These are phyloP conservation scores for Fusarium ambrosium DNA, from an alignment of 2,329 filamentous ascomycete species.

Conservation along the genomic window DNA sequence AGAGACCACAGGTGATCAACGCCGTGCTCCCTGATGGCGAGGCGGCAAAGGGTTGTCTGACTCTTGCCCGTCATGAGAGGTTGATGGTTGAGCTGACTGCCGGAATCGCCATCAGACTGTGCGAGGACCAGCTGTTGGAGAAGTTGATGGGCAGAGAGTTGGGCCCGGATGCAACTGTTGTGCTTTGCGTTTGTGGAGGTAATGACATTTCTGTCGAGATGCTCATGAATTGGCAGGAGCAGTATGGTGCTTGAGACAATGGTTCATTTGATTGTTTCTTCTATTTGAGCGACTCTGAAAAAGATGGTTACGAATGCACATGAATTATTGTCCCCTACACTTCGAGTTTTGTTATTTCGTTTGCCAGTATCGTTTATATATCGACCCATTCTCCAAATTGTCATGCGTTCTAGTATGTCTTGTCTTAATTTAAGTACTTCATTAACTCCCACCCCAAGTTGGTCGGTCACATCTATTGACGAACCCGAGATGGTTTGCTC, in stretches of 20 bases:
- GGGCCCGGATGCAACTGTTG: constrained; percentile 45
- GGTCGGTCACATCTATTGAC: not conserved
- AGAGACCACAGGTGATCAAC: constrained; percentile 44
- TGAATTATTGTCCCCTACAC: not conserved
- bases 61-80: constrained; percentile 48
- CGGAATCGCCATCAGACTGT: constrained; percentile 48
- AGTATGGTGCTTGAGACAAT: constrained; percentile 18
- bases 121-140: constrained; percentile 43
- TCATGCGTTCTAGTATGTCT: not conserved
- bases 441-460: not conserved
- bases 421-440: not conserved
- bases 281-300: not conserved
- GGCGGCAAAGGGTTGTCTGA: constrained; percentile 45
- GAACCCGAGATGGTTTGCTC: not conserved
- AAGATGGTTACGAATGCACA: not conserved
- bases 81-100: constrained; percentile 50
- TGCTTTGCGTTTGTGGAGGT: constrained; percentile 51
- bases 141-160: constrained; percentile 31
- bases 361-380: not conserved
- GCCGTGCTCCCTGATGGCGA: constrained; percentile 47
- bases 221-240: constrained; percentile 43
- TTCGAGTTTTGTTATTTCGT: not conserved
- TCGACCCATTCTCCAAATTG: not conserved
- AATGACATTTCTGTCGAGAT: constrained; percentile 52
- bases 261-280: not conserved